phyloP scores from a whole-genome alignment of 2,329 filamentous ascomycete genomes.

The Aspergillus piperis region DNA sequence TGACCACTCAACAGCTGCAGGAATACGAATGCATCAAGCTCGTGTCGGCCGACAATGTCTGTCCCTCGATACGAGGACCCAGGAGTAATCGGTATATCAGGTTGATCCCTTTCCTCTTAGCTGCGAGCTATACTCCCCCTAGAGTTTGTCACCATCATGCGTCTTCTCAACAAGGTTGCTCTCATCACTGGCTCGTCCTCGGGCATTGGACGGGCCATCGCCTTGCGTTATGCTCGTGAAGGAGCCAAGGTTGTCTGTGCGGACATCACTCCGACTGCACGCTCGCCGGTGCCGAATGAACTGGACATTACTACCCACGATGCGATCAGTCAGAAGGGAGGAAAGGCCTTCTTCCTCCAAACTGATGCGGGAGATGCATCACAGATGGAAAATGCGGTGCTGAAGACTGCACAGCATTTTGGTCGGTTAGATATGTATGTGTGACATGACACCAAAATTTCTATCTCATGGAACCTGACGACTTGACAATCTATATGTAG shows the following conservation, averaged over 20 bases:
- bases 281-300: constrained; percentile 32
- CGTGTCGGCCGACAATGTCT: neutral
- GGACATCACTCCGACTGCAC: constrained; percentile 33
- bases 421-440: constrained; percentile 49
- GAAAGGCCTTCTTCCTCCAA: constrained; percentile 46
- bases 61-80: neutral
- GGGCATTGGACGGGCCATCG: constrained; percentile 50
- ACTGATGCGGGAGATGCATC: constrained; percentile 45
- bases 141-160: constrained; percentile 1
- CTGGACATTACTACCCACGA: constrained; percentile 39
- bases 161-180: constrained; percentile 36
- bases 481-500: constrained; percentile 25
- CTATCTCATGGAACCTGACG: no score
- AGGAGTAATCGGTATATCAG: neutral
- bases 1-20: neutral
- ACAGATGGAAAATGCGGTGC: constrained; percentile 42
- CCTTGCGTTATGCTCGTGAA: constrained; percentile 42
- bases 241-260: constrained; percentile 47
- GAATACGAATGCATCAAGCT: neutral
- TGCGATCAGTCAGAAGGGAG: constrained; percentile 38
- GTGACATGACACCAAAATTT: neutral
- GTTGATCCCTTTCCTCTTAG: neutral
- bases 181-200: constrained; percentile 53
- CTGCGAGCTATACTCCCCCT: no score
- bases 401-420: constrained; percentile 36